Percentiles rank a stretch among this genome's conserved stretches.
phyloP scores from a whole-genome alignment of 208 protist species.

The Trypanosoma cruzi region DNA sequence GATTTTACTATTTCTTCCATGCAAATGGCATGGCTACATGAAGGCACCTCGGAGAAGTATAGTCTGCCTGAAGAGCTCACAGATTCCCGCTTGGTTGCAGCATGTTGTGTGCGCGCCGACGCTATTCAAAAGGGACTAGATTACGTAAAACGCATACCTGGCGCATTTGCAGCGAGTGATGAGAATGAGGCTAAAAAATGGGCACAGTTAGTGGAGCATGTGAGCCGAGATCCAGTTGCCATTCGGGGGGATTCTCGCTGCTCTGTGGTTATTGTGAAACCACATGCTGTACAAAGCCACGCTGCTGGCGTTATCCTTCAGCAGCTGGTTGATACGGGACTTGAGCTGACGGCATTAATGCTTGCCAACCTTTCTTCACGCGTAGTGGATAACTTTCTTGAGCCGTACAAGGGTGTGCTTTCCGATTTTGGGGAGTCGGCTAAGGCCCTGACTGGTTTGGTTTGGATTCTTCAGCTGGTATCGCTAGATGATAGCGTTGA shows the following conservation, averaged over 20 bases:
- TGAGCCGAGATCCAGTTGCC: conserved; percentile 54
- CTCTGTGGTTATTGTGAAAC: conserved; percentile 84
- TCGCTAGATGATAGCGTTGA: conserved; percentile 49
- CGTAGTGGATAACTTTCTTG: conserved; percentile 55
- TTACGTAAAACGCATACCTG: conserved; percentile 53
- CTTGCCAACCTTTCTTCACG: conserved; percentile 55
- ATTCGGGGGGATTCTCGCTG: conserved; percentile 65
- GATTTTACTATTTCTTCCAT: conserved; percentile 62
- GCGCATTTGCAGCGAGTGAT: conserved; percentile 52
- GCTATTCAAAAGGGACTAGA: conserved; percentile 71
- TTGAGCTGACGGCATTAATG: conserved; percentile 66
- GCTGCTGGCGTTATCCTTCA: conserved; percentile 65
- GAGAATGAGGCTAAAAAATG: conserved; percentile 58
- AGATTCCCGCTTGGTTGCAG: conserved; percentile 56
- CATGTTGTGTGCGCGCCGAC: conserved; percentile 34
- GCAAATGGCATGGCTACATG: conserved; percentile 70
- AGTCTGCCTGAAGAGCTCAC: conserved; percentile 49
- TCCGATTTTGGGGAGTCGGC: conserved; percentile 56
- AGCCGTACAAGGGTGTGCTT: conserved; percentile 81
- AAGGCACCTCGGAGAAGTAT: conserved; percentile 33
- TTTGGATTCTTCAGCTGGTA: conserved; percentile 83
- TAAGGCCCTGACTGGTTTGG: conserved; percentile 50
- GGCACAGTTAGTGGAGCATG: conserved; percentile 33
- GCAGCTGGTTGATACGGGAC: conserved; percentile 46
- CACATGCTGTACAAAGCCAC: conserved; percentile 39